These are phyloP conservation scores for Scheffersomyces quercinus DNA, from an alignment of 1,139 yeast species.

Conservation along the genomic window DNA sequence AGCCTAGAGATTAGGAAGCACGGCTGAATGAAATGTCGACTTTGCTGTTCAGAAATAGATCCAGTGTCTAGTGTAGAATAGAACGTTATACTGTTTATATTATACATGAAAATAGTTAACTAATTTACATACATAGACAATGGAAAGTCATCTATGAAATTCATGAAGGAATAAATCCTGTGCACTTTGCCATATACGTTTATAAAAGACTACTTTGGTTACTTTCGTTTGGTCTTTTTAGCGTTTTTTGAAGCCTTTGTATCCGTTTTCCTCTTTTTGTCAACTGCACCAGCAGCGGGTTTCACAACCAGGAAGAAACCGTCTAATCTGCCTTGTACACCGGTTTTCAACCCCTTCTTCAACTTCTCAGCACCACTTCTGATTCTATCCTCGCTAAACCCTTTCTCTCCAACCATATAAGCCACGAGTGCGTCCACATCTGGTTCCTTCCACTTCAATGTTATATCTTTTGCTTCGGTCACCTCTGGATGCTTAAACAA, in stretches of 20 bases:
- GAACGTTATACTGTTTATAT: too few relatives aligned
- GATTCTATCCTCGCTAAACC: conserved; percentile 90
- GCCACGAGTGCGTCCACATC: conserved; percentile 73
- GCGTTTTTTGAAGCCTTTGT: conserved; percentile 17
- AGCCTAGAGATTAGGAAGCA: conserved; percentile 34
- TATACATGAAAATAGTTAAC: too few relatives aligned
- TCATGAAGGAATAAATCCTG: too few relatives aligned
- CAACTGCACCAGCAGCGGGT: conserved; percentile 44
- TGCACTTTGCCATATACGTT: too few relatives aligned
- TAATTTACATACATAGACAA: too few relatives aligned
- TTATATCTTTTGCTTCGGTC: conserved; percentile 55
- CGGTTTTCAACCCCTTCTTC: conserved; percentile 78
- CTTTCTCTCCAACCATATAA: conserved; percentile 73
- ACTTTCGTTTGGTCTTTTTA: conserved; percentile 19
- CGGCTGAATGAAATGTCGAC: too few relatives aligned
- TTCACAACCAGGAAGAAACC: conserved; percentile 77
- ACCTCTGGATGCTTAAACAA: conserved; percentile 84
- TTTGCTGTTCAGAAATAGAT: too few relatives aligned
- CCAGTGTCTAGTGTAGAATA: too few relatives aligned
- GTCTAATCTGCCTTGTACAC: conserved; percentile 89
- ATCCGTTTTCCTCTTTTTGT: conserved; percentile 23
- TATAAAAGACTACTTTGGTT: neutral
- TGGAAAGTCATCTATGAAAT: too few relatives aligned
- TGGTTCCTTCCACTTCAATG: conserved; percentile 77
- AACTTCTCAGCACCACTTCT: conserved; percentile 84